Base-by-base conservation (phyloP, 768 basidiomycete genomes). In the Russula abietina region DNA sequence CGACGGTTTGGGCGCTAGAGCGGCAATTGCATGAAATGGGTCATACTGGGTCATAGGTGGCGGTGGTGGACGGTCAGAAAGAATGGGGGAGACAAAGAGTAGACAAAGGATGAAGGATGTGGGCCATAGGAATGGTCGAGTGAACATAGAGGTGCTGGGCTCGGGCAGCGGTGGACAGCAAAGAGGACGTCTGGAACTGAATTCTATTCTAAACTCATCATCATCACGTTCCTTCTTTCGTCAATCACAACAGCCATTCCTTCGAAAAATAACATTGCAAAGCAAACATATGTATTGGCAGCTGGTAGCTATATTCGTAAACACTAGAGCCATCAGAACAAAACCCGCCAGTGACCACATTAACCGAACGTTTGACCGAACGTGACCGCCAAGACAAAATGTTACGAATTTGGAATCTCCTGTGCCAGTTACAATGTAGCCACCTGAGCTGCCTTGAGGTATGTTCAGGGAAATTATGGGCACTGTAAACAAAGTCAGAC, bases 21-120 rank as follows among this genome's bases (percentile, higher is more conserved):
- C 66, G 22, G 79, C 78, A 45, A 92, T 76, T 3, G 79, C 80
- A 55, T 80, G 79, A 73, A 91, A 86, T 0, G 79, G 83, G 73
- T 91, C 81, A 68, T 88, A 82, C 41, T 68, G 72, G 0, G 79
- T 78, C 5, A 71, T 71, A 3, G 75, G 72, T 7, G 64, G 69
- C 17, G 74, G 72, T 6, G 62, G 69, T 19, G 70, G 59, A 73
- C 72, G 38, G 79, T 65, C 32, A 78, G 70, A 49, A 73, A 69
- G 33, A 62, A 63, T 56, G 75, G 76, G 54, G 76, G 73, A 32
- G 38, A 41, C 46, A 63, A 69, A 62, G 55, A 69, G 48, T 4
- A 66, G 43, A 64, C 41, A 54, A 19, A 60, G 4, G 4, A 57
- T 38, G 16, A 39, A 59, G 16, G 49, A 43, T 12, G 51, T 38